These are phyloP conservation scores for Centaurea solstitialis DNA, from an alignment of 129 eudicot genomes.

Conservation along the genomic window DNA sequence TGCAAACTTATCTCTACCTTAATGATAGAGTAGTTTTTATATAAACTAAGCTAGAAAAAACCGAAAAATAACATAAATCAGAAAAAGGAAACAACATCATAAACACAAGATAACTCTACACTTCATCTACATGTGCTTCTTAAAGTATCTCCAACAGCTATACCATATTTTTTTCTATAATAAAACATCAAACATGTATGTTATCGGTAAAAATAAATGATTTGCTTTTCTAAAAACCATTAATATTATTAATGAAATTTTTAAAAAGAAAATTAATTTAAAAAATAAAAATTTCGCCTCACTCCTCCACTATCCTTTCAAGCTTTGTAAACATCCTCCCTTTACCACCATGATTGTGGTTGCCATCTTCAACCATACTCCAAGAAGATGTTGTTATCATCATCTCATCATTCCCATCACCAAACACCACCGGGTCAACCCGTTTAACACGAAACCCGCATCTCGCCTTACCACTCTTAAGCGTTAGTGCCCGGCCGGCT, in stretches of 20 bases:
- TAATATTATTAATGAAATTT: too few species aligned
- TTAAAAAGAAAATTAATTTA: not conserved
- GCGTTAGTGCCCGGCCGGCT: constrained; percentile 41
- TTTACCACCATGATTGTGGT: constrained; percentile 12
- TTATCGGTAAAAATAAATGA: too few species aligned
- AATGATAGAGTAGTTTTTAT: too few species aligned
- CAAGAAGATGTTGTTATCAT: not conserved
- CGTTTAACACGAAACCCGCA: constrained; percentile 38
- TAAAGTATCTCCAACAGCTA: too few species aligned
- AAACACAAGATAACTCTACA: too few species aligned
- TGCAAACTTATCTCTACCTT: too few species aligned
- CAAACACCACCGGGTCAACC: constrained; percentile 29
- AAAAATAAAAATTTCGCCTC: not conserved
- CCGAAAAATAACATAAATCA: too few species aligned
- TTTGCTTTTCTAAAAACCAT: not conserved
- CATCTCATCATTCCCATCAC: constrained; percentile 19
- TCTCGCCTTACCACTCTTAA: constrained; percentile 6
- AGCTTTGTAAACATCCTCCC: constrained; percentile 24
- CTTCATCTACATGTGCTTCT: too few species aligned
- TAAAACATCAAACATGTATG: not conserved
- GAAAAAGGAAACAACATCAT: too few species aligned
- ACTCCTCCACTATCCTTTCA: constrained; percentile 27
- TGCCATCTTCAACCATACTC: constrained; percentile 10
- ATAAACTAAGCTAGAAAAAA: too few species aligned
- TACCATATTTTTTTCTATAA: too few species aligned